phyloP scores from a whole-genome alignment of 805 yeast species.

The Candida maesae region DNA sequence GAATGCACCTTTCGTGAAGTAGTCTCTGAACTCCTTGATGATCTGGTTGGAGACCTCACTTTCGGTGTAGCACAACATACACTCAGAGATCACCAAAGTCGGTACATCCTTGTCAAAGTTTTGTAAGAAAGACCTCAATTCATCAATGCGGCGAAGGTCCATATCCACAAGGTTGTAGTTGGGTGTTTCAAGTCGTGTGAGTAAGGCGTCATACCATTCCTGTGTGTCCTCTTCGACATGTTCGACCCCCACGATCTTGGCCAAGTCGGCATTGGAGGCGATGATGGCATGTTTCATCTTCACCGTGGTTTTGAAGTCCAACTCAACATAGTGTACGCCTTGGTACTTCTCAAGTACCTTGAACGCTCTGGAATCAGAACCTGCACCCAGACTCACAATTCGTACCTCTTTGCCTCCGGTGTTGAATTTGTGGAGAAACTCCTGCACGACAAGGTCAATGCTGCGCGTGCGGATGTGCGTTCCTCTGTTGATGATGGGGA shows the following conservation, averaged over 20 bases:
- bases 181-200: slow-evolving; percentile 1
- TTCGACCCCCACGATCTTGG: slow-evolving; percentile 12
- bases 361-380: slow-evolving; percentile 57
- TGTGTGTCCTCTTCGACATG: slow-evolving; percentile 8
- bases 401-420: slow-evolving; percentile 38
- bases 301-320: slow-evolving; percentile 47
- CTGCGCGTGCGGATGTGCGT: slow-evolving; percentile 58
- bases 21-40: slow-evolving; percentile 31
- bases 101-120: slow-evolving; percentile 31
- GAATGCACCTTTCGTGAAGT: slow-evolving; percentile 24
- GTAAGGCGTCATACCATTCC: slow-evolving; percentile 27
- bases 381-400: slow-evolving; percentile 64
- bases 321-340: slow-evolving; percentile 40
- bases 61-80: slow-evolving; percentile 51
- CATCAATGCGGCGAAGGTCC: slow-evolving; percentile 32
- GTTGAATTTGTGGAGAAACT: slow-evolving; percentile 35
- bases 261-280: slow-evolving; percentile 10
- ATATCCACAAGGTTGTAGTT: slow-evolving; percentile 29
- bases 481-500: slow-evolving; percentile 70
- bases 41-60: slow-evolving; percentile 38
- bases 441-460: slow-evolving; percentile 44
- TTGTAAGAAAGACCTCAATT: slow-evolving; percentile 27
- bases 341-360: slow-evolving; percentile 29
- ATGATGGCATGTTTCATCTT: slow-evolving; percentile 37
- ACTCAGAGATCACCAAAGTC: slow-evolving; percentile 53